Evolutionary conservation across 768 basidiomycete species (phyloP).

Genomic region (Tulasnella sp.): DNA sequence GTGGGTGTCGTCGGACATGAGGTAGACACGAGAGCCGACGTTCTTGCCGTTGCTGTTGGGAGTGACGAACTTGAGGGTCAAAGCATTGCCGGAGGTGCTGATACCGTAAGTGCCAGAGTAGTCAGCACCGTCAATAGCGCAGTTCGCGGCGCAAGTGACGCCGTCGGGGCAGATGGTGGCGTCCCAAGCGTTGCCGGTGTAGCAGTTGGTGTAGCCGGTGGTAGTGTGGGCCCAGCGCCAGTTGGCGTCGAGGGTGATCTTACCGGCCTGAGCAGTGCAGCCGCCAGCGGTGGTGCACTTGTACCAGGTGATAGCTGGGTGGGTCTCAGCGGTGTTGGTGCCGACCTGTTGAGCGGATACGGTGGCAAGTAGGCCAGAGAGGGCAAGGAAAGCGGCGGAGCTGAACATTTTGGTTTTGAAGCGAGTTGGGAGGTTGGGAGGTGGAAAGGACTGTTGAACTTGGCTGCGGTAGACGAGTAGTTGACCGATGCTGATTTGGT

Average conservation of each 20-base stretch:
- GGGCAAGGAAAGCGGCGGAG: background rate
- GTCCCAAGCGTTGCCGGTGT: constrained; percentile 50
- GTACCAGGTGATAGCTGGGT: constrained; percentile 42
- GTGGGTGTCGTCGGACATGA: constrained; percentile 36
- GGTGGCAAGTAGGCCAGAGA: constrained; percentile 13
- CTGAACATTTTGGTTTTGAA: background rate
- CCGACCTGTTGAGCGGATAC: constrained; percentile 40
- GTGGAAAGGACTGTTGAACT: background rate
- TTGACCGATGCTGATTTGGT: background rate
- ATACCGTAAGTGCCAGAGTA: constrained; percentile 23
- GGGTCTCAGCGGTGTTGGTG: constrained; percentile 41
- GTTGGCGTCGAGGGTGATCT: constrained; percentile 20
- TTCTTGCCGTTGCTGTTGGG: background rate
- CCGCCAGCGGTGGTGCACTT: constrained; percentile 35
- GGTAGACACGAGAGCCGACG: constrained; percentile 34
- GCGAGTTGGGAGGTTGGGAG: background rate
- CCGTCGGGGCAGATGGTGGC: constrained; percentile 32
- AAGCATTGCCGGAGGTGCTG: constrained; percentile 19
- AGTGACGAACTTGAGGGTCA: constrained; percentile 22
- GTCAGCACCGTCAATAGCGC: constrained; percentile 32
- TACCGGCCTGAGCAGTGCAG: constrained; percentile 25
- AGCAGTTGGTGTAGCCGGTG: constrained; percentile 35
- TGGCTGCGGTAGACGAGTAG: background rate
- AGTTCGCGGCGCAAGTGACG: constrained; percentile 38
- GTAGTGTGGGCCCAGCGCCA: constrained; percentile 32